Evolutionary conservation across 371 early-diverging fungal genomes (phyloP).

Genomic region (Lichtheimia ornata): DNA sequence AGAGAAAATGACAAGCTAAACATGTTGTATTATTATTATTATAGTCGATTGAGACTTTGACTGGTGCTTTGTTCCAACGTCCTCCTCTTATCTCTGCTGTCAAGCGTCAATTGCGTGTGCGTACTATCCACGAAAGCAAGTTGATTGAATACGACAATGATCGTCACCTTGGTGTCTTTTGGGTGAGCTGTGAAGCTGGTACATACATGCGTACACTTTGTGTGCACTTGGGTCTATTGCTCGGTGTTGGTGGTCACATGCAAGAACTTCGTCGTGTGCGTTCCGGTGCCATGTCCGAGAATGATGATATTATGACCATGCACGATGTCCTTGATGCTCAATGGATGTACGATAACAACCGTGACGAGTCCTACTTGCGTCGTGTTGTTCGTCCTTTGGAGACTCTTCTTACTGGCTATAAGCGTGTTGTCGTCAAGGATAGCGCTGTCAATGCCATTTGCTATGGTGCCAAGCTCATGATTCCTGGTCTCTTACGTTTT

Average conservation of each 20-base stretch:
- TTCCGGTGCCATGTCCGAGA: conserved; percentile 93
- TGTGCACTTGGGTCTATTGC: conserved; percentile 97
- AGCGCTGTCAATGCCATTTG: conserved; percentile 98
- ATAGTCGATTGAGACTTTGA: conserved; percentile 90
- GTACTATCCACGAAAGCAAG: conserved; percentile 97
- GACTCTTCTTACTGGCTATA: conserved; percentile 92
- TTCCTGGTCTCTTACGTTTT: conserved; percentile 97
- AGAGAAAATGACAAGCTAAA: not conserved
- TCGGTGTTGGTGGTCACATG: conserved; percentile 99
- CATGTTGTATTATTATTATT: not conserved
- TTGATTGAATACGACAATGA: conserved; percentile 97
- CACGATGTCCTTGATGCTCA: conserved; percentile 99
- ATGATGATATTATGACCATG: conserved; percentile 97
- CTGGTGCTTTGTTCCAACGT: conserved; percentile 99
- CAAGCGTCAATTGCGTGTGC: conserved; percentile 99
- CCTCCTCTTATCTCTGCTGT: conserved; percentile 99
- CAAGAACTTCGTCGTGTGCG: conserved; percentile 99
- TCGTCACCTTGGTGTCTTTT: conserved; percentile 95
- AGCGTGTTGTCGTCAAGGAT: conserved; percentile 99
- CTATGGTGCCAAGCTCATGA: conserved; percentile 99
- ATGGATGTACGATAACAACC: conserved; percentile 95
- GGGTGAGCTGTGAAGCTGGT: conserved; percentile 99
- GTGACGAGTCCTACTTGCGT: conserved; percentile 90
- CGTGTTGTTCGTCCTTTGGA: conserved; percentile 97
- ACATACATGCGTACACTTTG: conserved; percentile 99